phyloP scores from a whole-genome alignment of 2,329 filamentous ascomycete species.

The Amylocarpus encephaloides region DNA sequence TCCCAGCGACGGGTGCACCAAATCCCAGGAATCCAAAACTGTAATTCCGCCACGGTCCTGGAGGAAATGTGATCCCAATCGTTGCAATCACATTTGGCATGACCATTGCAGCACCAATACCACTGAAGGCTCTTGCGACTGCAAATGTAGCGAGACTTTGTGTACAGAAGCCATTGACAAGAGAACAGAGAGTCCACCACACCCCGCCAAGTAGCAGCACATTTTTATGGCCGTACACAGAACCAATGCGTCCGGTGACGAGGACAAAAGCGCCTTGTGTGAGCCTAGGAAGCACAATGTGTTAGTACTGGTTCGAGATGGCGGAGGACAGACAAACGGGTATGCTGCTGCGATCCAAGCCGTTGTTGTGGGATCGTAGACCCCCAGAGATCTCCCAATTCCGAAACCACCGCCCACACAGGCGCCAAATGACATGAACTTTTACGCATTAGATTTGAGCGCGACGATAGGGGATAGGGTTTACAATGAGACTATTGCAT shows the following conservation, averaged over 20 bases:
- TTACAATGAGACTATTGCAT: slow-evolving; percentile 1
- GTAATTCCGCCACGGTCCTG: slow-evolving; percentile 39
- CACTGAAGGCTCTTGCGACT: slow-evolving; percentile 40
- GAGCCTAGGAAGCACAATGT: slow-evolving; percentile 29
- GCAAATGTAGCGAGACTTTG: slow-evolving; percentile 38
- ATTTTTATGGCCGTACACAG: slow-evolving; percentile 44
- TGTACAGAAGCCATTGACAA: slow-evolving; percentile 37
- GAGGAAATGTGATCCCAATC: slow-evolving; percentile 41
- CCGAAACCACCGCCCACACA: slow-evolving; percentile 1
- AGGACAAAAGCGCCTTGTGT: slow-evolving; percentile 46
- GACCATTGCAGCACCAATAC: slow-evolving; percentile 43
- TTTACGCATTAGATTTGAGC: neutral
- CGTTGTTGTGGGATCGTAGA: neutral
- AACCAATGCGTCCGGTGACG: slow-evolving; percentile 42
- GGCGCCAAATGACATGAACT: slow-evolving; percentile 7
- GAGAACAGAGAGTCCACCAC: slow-evolving; percentile 32
- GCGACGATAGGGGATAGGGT: neutral
- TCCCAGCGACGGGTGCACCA: slow-evolving; percentile 39
- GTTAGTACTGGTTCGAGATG: neutral
- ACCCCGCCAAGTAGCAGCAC: slow-evolving; percentile 38
- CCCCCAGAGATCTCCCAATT: slow-evolving; percentile 1
- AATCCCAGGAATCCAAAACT: slow-evolving; percentile 40
- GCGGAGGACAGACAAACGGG: neutral
- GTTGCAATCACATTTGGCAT: slow-evolving; percentile 47
- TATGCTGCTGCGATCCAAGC: slow-evolving; percentile 6